These are phyloP conservation scores for Zygosaccharomyces bisporus DNA, from an alignment of 805 yeast genomes.

Conservation along the genomic window DNA sequence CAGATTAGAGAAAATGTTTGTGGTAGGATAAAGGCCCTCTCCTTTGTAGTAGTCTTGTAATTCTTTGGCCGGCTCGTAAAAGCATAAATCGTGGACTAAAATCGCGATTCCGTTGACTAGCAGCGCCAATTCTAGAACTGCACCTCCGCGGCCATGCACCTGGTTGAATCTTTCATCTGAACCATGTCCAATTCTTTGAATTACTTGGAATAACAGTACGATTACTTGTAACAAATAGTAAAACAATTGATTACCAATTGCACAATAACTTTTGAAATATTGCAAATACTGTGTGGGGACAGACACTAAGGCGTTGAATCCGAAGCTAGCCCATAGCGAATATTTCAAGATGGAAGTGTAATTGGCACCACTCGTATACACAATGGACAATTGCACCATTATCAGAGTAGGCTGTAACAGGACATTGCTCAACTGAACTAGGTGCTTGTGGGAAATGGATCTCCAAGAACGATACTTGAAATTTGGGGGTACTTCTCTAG, in stretches of 20 bases:
- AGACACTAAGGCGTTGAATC: constrained; percentile 23
- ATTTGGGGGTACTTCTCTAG: constrained; percentile 21
- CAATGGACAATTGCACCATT: constrained; percentile 14
- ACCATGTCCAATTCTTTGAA: constrained; percentile 25
- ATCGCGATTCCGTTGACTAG: constrained; percentile 35
- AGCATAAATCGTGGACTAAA: constrained; percentile 39
- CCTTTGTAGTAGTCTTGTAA: constrained; percentile 36
- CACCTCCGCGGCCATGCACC: constrained; percentile 18
- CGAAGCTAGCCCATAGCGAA: constrained; percentile 19
- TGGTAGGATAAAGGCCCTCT: constrained; percentile 29
- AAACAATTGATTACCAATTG: constrained; percentile 30
- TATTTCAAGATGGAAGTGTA: constrained; percentile 14
- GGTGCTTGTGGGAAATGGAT: constrained; percentile 16
- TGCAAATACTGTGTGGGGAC: constrained; percentile 30
- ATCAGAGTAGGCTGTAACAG: constrained; percentile 20
- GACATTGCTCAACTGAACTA: constrained; percentile 25
- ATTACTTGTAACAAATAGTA: constrained; percentile 25
- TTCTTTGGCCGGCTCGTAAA: constrained; percentile 39
- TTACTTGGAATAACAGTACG: constrained; percentile 22
- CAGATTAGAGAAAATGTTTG: constrained; percentile 36
- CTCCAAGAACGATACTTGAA: constrained; percentile 11
- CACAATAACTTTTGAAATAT: constrained; percentile 31
- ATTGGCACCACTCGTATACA: neutral
- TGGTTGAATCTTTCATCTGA: constrained; percentile 22
- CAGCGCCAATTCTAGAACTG: constrained; percentile 29